Conservation (phyloP, 2,329 filamentous ascomycete species). For the Scleromitrula shiraiana region DNA sequence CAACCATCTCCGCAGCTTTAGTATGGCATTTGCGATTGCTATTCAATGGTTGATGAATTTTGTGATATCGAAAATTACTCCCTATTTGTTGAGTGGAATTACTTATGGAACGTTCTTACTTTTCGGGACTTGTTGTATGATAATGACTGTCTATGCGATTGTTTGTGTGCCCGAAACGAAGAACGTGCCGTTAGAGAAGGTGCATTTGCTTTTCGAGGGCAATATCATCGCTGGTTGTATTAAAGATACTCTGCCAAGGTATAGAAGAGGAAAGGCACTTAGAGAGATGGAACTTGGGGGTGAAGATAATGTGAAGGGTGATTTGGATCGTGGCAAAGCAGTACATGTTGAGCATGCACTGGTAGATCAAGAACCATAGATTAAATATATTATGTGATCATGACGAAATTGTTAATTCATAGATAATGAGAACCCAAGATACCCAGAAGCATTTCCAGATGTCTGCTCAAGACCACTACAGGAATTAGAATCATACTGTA, state of each 20-base stretch:
- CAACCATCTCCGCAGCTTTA: conserved; percentile 40
- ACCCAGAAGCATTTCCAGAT: too few species aligned
- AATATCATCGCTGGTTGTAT: not conserved
- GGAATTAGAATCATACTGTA: too few species aligned
- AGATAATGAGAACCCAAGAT: too few species aligned
- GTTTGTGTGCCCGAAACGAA: conserved; percentile 54
- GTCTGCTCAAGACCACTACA: too few species aligned
- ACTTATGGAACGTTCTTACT: conserved; percentile 21
- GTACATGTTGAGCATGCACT: too few species aligned
- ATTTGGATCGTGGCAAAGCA: too few species aligned
- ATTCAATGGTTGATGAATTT: conserved; percentile 70
- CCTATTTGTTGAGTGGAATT: conserved; percentile 20
- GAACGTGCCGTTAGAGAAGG: conserved; percentile 57
- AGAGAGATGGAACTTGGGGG: not conserved
- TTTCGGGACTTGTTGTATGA: conserved; percentile 13
- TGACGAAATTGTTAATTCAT: too few species aligned
- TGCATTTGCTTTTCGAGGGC: conserved; percentile 26
- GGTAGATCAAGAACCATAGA: too few species aligned
- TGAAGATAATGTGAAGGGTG: not conserved
- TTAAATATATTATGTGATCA: too few species aligned
- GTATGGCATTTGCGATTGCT: conserved; percentile 52
- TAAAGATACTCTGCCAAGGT: conserved; percentile 6
- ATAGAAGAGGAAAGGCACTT: not conserved
- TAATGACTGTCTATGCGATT: conserved; percentile 11
- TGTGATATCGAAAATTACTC: conserved; percentile 44